Conservation (phyloP, 352 stramenopile species). For the Phytophthora sp. region DNA sequence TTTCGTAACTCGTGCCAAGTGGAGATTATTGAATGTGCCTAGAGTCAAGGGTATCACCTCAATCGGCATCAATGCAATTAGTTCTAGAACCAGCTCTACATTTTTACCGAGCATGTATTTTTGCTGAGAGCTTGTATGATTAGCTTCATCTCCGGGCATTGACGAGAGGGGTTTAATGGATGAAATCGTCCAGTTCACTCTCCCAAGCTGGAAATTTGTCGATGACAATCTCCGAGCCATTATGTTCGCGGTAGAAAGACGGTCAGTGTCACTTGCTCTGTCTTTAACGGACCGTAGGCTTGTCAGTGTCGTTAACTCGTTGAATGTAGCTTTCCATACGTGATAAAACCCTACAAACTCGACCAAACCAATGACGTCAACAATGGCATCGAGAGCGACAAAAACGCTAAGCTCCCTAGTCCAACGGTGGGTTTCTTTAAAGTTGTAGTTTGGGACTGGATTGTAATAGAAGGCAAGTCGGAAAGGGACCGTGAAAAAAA, state of each 20-base stretch:
- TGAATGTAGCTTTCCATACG: slow-evolving; percentile 47
- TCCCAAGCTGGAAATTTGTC: slow-evolving; percentile 5
- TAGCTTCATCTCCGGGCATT: slow-evolving; percentile 20
- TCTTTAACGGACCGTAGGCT: slow-evolving; percentile 55
- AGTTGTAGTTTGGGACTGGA: neutral
- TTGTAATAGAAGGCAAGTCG: slow-evolving; percentile 30
- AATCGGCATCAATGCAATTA: slow-evolving; percentile 53
- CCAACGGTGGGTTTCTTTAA: slow-evolving; percentile 27
- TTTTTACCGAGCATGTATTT: slow-evolving; percentile 34
- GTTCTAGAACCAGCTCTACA: slow-evolving; percentile 48
- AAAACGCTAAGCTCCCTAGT: slow-evolving; percentile 52
- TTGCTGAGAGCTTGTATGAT: neutral
- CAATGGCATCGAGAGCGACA: slow-evolving; percentile 38
- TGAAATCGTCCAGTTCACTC: slow-evolving; percentile 57
- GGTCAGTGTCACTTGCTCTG: slow-evolving; percentile 32
- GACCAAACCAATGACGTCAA: slow-evolving; percentile 49
- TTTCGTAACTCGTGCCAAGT: slow-evolving; percentile 65
- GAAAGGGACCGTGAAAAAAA: slow-evolving; percentile 28
- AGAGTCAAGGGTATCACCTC: slow-evolving; percentile 46
- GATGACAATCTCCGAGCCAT: slow-evolving; percentile 6
- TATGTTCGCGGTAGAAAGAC: neutral
- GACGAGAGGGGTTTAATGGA: slow-evolving; percentile 34
- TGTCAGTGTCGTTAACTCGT: slow-evolving; percentile 43
- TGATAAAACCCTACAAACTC: slow-evolving; percentile 54
- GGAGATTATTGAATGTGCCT: slow-evolving; percentile 50